Base-by-base conservation (phyloP, 2,329 filamentous ascomycete genomes). In the Arthrobotrys sphaeroides region DNA sequence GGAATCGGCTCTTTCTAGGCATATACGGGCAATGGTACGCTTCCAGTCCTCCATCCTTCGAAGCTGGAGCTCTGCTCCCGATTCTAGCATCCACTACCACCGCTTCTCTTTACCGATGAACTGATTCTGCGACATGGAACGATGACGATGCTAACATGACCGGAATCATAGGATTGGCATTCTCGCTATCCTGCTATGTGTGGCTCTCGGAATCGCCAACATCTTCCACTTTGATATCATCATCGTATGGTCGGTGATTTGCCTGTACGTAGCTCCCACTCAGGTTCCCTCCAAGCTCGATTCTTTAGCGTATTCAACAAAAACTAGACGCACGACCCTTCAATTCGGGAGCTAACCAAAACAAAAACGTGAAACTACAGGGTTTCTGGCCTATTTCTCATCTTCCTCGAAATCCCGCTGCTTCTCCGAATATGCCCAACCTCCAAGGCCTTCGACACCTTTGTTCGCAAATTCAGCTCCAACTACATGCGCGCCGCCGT, bases 351-450 rank as follows among this genome's bases (percentile, higher is more conserved):
- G 40, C 16, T 51, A 38, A 64, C 53, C 40, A 47, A 62, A 40
- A 45, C 80, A 64, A 77, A 57, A 51, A 40, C 57, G 13, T 43
- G 18, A 16, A 7, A 47, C 18, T 49, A 5, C 79, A 94, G 92
- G 47, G 85, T 87, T 75, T 93, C 87, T 57, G 87, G 89, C 12
- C 88, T 93, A 80, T 80, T 94, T 79, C 90, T 95, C 81, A 85
- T 95, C 81, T 95, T 95, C 84, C 87, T 94, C 81, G 92, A 99
- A 83, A 90, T 99, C 16, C 95, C 95, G 26, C 90, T 98, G 73
- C 91, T 99, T 70, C 90, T 99, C 77, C 92, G 95, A 84, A 97
- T 99, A 85, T 99, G 95, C 85, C 95, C 95, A 72, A 99, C 95
- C 4, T 98, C 94, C 12, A 84, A 90, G 78, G 89, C 88, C 78